Conservation (phyloP, 176 grass and related monocot genomes). For the Cenchrus americanus region DNA sequence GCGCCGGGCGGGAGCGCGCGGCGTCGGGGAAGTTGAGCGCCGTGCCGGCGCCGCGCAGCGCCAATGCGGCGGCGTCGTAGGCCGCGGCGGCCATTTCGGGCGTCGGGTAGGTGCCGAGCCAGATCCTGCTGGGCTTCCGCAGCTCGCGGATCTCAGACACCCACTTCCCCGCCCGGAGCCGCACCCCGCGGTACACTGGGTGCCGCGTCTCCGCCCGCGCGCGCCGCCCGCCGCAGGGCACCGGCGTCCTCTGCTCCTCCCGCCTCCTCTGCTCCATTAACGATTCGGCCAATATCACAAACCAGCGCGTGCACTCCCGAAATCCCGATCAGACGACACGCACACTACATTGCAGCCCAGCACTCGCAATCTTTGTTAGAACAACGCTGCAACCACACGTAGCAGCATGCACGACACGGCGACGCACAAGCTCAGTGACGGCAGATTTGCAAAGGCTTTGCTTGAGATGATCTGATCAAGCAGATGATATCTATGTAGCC, state of each 20-base stretch:
- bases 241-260: not conserved
- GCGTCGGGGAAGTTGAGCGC: conserved; percentile 74
- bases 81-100: conserved; percentile 88
- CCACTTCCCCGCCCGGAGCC: conserved; percentile 72
- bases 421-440: not conserved
- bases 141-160: conserved; percentile 85
- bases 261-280: not conserved
- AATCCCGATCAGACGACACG: not conserved
- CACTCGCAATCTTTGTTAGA: not conserved
- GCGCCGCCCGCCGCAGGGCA: conserved; percentile 13
- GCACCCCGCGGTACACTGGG: conserved; percentile 66
- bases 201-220: conserved; percentile 51
- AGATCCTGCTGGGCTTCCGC: conserved; percentile 70
- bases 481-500: not conserved
- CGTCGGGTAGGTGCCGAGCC: conserved; percentile 81
- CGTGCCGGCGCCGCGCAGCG: conserved; percentile 59
- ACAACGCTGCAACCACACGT: not conserved
- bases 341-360: not conserved
- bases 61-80: conserved; percentile 76
- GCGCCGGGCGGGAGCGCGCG: conserved; percentile 38
- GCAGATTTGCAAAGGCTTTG: not conserved
- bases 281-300: not conserved
- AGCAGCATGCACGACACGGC: not conserved
- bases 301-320: not conserved
- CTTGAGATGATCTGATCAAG: not conserved